A percentile compares a stretch with the other conserved stretches of the same genome.
Evolutionary conservation across 106 monocot genomes (phyloP).

Genomic region (Dioscorea zingiberensis): DNA sequence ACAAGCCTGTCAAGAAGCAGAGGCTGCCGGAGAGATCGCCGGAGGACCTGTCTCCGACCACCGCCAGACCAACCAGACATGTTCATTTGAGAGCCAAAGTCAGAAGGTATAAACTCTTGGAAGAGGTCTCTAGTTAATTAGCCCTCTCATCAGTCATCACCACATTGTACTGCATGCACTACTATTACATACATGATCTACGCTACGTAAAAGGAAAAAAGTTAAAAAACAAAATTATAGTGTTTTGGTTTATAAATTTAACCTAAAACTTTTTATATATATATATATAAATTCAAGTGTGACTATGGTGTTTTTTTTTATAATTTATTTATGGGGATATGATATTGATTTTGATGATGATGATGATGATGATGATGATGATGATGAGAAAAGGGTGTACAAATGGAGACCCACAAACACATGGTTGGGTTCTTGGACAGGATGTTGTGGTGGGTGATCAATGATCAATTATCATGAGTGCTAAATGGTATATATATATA

Average conservation of each 20-base stretch:
- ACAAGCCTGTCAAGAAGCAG: slow-evolving; percentile 50
- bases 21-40: slow-evolving; percentile 19
- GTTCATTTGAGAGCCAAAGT: slow-evolving; percentile 38
- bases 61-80: slow-evolving; percentile 20
- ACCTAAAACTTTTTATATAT: not conserved
- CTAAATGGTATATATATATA: too few relatives aligned
- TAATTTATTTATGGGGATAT: too few relatives aligned
- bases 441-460: too few relatives aligned
- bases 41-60: slow-evolving; percentile 18
- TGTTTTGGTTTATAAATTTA: not conserved
- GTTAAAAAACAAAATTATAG: not conserved
- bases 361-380: too few relatives aligned
- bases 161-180: not conserved
- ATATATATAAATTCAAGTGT: not conserved
- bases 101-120: slow-evolving; percentile 70
- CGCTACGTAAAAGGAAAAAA: not conserved
- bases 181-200: too few relatives aligned
- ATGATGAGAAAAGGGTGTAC: too few relatives aligned
- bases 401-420: too few relatives aligned
- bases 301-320: too few relatives aligned
- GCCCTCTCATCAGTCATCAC: not conserved
- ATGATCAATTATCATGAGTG: too few relatives aligned
- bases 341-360: too few relatives aligned
- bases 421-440: too few relatives aligned
- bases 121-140: slow-evolving; percentile 63